A percentile compares a stretch with the other conserved stretches of the same genome.
These are phyloP conservation scores for Alternaria sp. DNA, from an alignment of 2,329 filamentous ascomycete genomes.

Conservation along the genomic window DNA sequence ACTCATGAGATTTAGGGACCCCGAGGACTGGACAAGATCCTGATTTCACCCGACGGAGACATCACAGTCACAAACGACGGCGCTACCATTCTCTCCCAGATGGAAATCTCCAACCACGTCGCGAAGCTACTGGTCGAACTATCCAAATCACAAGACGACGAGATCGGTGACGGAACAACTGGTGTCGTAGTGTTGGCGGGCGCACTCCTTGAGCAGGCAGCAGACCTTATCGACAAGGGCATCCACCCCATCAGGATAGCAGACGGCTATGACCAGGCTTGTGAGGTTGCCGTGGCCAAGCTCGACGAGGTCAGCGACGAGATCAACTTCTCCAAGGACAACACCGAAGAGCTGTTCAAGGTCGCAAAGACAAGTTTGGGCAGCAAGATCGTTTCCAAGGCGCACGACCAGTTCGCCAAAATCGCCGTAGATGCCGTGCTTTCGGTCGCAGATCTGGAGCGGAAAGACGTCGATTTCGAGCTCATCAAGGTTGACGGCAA, in stretches of 20 bases:
- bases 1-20: slow-evolving; percentile 66
- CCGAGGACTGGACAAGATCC: slow-evolving; percentile 96
- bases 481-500: slow-evolving; percentile 99
- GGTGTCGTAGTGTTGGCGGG: slow-evolving; percentile 96
- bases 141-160: slow-evolving; percentile 97
- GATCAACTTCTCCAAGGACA: slow-evolving; percentile 80
- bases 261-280: slow-evolving; percentile 96
- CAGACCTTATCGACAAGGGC: slow-evolving; percentile 98
- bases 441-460: slow-evolving; percentile 92
- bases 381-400: slow-evolving; percentile 99
- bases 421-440: slow-evolving; percentile 97
- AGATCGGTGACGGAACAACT: slow-evolving; percentile 98
- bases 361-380: slow-evolving; percentile 95
- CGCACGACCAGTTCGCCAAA: slow-evolving; percentile 96
- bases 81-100: slow-evolving; percentile 93
- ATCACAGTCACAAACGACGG: slow-evolving; percentile 99
- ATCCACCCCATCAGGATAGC: slow-evolving; percentile 99
- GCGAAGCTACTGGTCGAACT: slow-evolving; percentile 96
- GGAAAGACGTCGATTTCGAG: slow-evolving; percentile 98
- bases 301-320: slow-evolving; percentile 92
- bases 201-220: slow-evolving; percentile 92
- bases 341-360: slow-evolving; percentile 87
- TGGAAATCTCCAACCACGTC: slow-evolving; percentile 99
- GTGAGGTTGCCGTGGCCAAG: slow-evolving; percentile 92
- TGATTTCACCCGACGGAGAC: slow-evolving; percentile 97